Percentiles rank a stretch among this genome's conserved stretches.
Evolutionary conservation across 1,284 basidiomycete genomes (phyloP).

Genomic region (Ceratobasidium sp.): DNA sequence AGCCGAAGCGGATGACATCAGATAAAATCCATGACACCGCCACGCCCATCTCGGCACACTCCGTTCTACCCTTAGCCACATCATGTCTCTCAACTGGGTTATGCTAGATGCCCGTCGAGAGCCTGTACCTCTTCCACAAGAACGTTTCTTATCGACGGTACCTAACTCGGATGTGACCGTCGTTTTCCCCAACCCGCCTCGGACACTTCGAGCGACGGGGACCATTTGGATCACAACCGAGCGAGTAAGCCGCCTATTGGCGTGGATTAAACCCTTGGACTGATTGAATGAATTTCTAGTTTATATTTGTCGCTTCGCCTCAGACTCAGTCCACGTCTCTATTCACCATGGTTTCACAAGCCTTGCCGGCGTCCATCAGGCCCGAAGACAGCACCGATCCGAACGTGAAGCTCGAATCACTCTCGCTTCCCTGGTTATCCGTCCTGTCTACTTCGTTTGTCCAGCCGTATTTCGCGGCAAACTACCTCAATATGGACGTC

Average conservation of each 20-base stretch:
- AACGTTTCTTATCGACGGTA: slow-evolving; percentile 69
- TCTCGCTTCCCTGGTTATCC: slow-evolving; percentile 71
- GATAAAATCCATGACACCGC: background rate
- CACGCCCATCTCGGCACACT: background rate
- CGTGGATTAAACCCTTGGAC: slow-evolving; percentile 20
- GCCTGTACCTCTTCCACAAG: slow-evolving; percentile 74
- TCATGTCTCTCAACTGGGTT: slow-evolving; percentile 83
- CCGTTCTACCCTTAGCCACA: slow-evolving; percentile 41
- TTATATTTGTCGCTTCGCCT: slow-evolving; percentile 67
- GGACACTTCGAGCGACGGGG: slow-evolving; percentile 70
- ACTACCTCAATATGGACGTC: slow-evolving; percentile 75
- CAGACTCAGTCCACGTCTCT: slow-evolving; percentile 51
- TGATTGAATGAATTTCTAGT: slow-evolving; percentile 59
- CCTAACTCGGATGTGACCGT: slow-evolving; percentile 70
- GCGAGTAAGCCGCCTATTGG: slow-evolving; percentile 65
- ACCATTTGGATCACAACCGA: slow-evolving; percentile 75
- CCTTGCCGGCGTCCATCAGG: slow-evolving; percentile 12
- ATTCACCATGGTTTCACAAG: slow-evolving; percentile 12
- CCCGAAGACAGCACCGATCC: slow-evolving; percentile 51
- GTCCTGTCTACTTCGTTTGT: slow-evolving; percentile 78
- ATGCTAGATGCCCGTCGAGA: slow-evolving; percentile 71
- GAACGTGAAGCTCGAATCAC: slow-evolving; percentile 62
- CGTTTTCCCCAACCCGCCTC: slow-evolving; percentile 66
- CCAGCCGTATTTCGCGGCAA: slow-evolving; percentile 77
- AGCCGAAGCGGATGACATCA: too few species aligned